Conservation (phyloP, 139 green algal genomes). For the Limnomonas spitsbergensis region DNA sequence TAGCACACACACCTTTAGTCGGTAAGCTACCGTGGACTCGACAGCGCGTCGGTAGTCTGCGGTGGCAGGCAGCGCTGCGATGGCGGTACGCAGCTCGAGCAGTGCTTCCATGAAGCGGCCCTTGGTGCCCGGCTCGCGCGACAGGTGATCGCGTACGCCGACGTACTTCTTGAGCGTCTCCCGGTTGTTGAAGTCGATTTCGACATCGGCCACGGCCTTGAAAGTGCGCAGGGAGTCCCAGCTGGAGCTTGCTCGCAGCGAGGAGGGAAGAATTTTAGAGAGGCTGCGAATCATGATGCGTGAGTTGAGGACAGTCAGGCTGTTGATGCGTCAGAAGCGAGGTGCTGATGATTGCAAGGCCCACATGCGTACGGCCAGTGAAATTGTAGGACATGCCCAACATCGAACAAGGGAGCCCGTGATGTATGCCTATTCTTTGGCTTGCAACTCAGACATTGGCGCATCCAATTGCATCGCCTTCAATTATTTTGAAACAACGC, state of each 20-base stretch:
- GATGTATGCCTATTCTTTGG: too few species aligned
- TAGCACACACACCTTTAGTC: constrained; percentile 38
- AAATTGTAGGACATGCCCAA: too few species aligned
- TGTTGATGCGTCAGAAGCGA: too few species aligned
- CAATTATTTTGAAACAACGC: too few species aligned
- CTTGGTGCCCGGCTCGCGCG: constrained; percentile 33
- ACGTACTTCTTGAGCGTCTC: constrained; percentile 52
- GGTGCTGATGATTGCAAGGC: too few species aligned
- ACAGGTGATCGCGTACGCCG: constrained; percentile 43
- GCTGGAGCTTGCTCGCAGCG: not conserved
- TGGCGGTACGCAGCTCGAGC: constrained; percentile 21
- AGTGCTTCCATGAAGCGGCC: constrained; percentile 36
- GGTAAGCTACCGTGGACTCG: constrained; percentile 43
- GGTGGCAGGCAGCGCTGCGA: constrained; percentile 25
- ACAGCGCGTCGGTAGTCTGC: constrained; percentile 48
- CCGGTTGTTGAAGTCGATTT: constrained; percentile 42
- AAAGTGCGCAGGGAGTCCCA: constrained; percentile 19
- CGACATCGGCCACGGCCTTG: constrained; percentile 42
- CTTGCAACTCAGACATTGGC: too few species aligned
- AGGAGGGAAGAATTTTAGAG: constrained; percentile 1
- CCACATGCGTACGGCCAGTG: too few species aligned
- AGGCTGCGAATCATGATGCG: constrained; percentile 11
- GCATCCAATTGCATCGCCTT: too few species aligned
- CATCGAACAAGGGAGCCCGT: too few species aligned
- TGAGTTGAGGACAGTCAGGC: too few species aligned